A percentile compares a stretch with the other conserved stretches of the same genome.
These are phyloP conservation scores for Diaporthe destruens DNA, from an alignment of 2,329 filamentous ascomycete species.

Conservation along the genomic window DNA sequence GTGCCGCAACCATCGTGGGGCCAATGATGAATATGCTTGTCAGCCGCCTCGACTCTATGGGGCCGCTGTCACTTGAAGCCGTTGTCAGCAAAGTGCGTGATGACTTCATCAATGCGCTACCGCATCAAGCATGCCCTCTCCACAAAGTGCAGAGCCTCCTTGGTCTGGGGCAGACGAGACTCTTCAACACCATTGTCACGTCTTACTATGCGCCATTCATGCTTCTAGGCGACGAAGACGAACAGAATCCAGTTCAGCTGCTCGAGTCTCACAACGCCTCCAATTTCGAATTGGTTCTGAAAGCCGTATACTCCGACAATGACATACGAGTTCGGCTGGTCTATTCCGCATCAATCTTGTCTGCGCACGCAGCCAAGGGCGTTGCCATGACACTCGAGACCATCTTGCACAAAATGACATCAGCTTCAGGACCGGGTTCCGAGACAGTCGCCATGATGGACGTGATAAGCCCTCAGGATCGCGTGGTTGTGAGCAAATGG, in stretches of 20 bases:
- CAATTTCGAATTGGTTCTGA: background rate
- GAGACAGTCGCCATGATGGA: background rate
- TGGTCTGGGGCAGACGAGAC: background rate
- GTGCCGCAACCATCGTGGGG: conserved; percentile 1
- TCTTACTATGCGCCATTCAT: background rate
- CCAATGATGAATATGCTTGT: conserved; percentile 55
- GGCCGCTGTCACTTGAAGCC: conserved; percentile 53
- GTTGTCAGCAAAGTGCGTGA: background rate
- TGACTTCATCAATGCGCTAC: background rate
- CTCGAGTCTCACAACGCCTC: background rate
- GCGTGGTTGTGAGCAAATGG: background rate
- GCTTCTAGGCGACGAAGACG: background rate
- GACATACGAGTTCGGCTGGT: background rate
- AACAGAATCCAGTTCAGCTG: background rate
- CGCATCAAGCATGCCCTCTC: background rate
- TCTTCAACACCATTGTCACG: background rate
- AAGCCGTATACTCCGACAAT: background rate
- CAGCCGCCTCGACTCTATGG: conserved; percentile 59
- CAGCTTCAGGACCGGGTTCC: background rate
- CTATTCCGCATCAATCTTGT: background rate
- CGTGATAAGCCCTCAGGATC: background rate
- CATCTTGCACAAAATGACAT: background rate
- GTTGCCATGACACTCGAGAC: background rate
- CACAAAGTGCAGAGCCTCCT: background rate
- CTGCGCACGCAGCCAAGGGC: background rate